Evolutionary conservation across 208 protist genomes (phyloP), one percentile per base, ranked within the genome.

Genomic region (Leptomonas pyrrhocoris): DNA sequence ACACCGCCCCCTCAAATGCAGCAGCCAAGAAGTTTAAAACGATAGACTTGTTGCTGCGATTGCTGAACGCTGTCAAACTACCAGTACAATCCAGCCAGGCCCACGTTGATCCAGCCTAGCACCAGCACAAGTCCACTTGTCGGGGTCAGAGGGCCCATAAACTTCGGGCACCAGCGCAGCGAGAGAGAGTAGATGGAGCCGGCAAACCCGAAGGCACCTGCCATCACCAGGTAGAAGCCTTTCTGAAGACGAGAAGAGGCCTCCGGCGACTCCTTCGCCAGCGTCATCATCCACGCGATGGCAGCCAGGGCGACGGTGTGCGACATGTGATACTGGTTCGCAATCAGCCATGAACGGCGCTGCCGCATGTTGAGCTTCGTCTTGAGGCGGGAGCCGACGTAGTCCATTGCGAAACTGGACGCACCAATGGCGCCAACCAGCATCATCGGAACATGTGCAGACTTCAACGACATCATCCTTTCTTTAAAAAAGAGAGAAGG

Each of bases 151-250:
- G 79, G 83, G 19, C 85, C 85, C 49, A 94, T 67, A 23, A 71
- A 73, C 63, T 80, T 88, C 16, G 72, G 63, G 36, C 78, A 79
- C n/a, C 75, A 76, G 16, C 73, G 65, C 13, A 88, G 59, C 56
- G 77, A 86, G 42, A 90, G 61, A 6, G 76, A 82, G 71, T 94
- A 94, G 65, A 91, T 89, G 60, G 88, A 89, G 30, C 83, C 81
- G 23, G 75, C 69, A 68, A 94, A 94, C 27, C 84, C 77, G 9
- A 77, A 49, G 2, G 83, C 78, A 38, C 88, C 88, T 19, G 69
- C 56, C 15, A 82, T 48, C 46, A 90, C 65, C 12, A 90, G 73
- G 42, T 80, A 81, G 54, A 86, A 89, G 59, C 80, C 83, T 21
- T 74, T 83, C 53, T 43, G 75, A 34, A 94, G 70, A 25, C 74